phyloP scores from a whole-genome alignment of 129 eudicot genomes.

The Apium graveolens region DNA sequence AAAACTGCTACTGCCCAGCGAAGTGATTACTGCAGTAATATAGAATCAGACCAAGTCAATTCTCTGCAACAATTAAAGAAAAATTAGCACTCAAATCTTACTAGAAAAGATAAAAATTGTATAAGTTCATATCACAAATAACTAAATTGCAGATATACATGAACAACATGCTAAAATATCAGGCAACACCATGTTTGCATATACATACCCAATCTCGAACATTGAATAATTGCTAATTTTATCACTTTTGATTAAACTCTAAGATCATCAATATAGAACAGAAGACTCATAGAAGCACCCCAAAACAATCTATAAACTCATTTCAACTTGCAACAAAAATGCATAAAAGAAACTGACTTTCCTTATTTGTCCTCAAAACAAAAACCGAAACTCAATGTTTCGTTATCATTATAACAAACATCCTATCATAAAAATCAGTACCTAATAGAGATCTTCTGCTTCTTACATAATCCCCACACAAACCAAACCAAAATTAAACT shows the following conservation, averaged over 20 bases:
- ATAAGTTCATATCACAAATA: not conserved
- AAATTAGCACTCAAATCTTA: not conserved
- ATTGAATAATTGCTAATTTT: not conserved
- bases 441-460: not conserved
- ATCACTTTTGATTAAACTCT: not conserved
- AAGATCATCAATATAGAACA: not conserved
- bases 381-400: not conserved
- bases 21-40: conserved; percentile 5
- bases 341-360: not conserved
- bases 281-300: not conserved
- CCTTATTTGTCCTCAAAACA: not conserved
- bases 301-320: too few species aligned
- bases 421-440: not conserved
- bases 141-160: not conserved
- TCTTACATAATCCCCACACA: not conserved
- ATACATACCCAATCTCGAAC: not conserved
- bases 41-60: not conserved
- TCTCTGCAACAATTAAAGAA: conserved; percentile 14
- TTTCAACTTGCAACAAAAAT: not conserved
- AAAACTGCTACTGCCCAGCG: conserved; percentile 16
- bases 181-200: not conserved
- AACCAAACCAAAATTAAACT: not conserved
- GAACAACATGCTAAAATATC: not conserved
- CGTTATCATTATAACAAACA: not conserved
- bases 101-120: not conserved